Conservation (phyloP, 2,329 filamentous ascomycete genomes). For the Stagonosporopsis vannaccii region DNA sequence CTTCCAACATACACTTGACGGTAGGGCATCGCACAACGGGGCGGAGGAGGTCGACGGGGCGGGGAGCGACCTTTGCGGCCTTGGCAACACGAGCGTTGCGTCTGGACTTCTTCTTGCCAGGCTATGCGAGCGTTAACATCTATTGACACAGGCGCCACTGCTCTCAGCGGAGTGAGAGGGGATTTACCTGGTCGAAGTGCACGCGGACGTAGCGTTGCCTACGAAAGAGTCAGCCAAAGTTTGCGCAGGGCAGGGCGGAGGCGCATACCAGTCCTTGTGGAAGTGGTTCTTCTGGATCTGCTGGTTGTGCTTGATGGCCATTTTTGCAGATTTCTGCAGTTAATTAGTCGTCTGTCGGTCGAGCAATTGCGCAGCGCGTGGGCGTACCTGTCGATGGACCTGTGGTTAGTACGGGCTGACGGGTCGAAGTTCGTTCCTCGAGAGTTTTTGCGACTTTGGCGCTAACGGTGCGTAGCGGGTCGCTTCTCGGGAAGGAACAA, state of each 20-base stretch:
- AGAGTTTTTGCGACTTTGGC: constrained; percentile 12
- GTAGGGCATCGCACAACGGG: constrained; percentile 97
- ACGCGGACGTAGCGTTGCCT: constrained; percentile 97
- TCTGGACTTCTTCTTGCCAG: constrained; percentile 94
- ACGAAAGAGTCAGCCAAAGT: constrained; percentile 32
- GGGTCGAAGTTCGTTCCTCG: constrained; percentile 22
- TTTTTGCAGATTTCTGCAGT: constrained; percentile 40
- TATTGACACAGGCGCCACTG: constrained; percentile 58
- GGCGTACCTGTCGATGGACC: constrained; percentile 43
- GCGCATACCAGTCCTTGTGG: constrained; percentile 66
- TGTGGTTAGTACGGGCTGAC: constrained; percentile 45
- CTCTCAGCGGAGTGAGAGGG: constrained; percentile 60
- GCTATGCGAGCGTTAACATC: constrained; percentile 63
- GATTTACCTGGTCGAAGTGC: constrained; percentile 98
- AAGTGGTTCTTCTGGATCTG: constrained; percentile 89
- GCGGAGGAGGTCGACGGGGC: constrained; percentile 95
- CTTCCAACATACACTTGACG: constrained; percentile 70
- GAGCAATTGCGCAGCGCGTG: constrained; percentile 9
- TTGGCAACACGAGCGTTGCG: constrained; percentile 91
- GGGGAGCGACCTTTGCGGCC: constrained; percentile 93
- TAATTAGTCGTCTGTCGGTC: constrained; percentile 20
- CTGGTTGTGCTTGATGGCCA: constrained; percentile 99
- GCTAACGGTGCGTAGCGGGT: constrained; percentile 11
- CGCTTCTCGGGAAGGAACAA: constrained; percentile 26
- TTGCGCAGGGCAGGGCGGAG: constrained; percentile 14